Conservation (phyloP, 1,284 basidiomycete species). For the Cryptococcus hybrid region DNA sequence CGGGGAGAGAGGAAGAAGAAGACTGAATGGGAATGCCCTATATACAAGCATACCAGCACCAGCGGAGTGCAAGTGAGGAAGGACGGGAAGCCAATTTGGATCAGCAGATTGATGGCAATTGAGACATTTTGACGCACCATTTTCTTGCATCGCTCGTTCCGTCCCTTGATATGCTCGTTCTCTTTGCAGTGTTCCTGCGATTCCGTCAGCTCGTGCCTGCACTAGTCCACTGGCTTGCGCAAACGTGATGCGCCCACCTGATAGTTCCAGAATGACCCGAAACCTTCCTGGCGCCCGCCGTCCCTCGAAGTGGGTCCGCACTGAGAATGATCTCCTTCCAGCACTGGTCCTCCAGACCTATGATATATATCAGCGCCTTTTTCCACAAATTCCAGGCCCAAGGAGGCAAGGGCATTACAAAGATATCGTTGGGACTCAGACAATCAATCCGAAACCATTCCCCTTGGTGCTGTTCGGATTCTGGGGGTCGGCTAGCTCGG, state of each 20-base stretch:
- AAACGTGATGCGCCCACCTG: not conserved
- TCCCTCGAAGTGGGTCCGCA: constrained; percentile 28
- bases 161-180: constrained; percentile 16
- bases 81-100: not conserved
- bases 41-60: not conserved
- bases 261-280: constrained; percentile 37
- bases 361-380: not conserved
- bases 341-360: constrained; percentile 45
- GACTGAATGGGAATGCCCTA: constrained; percentile 1
- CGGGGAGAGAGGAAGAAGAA: constrained; percentile 2
- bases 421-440: constrained; percentile 21
- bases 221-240: not conserved
- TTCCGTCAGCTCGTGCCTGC: not conserved
- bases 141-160: constrained; percentile 17
- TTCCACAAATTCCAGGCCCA: no score
- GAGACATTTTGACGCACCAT: constrained; percentile 9
- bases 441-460: constrained; percentile 37
- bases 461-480: constrained; percentile 13
- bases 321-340: constrained; percentile 37
- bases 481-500: constrained; percentile 26
- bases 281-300: constrained; percentile 31
- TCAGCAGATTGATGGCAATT: not conserved
- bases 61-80: not conserved
- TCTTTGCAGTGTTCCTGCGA: constrained; percentile 17
- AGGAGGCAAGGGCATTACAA: no score